Percentiles rank a stretch among this genome's conserved stretches.
Conservation (phyloP, 345 rosid genomes). For the Eucalyptus victrix region DNA sequence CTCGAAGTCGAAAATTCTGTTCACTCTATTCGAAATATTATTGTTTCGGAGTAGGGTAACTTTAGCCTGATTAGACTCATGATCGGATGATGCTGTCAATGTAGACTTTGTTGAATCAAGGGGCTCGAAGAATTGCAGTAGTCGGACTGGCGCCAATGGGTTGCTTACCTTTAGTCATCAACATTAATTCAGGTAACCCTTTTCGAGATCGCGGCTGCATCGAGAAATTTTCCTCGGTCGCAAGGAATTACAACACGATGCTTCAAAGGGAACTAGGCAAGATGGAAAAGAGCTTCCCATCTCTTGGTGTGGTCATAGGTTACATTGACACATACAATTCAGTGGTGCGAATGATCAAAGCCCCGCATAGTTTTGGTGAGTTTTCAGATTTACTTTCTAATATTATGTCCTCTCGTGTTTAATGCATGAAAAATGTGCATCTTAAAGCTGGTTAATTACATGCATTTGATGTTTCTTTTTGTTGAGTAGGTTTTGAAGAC, state of each 20-base stretch:
- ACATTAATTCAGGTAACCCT: background rate
- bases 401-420: background rate
- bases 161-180: background rate
- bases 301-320: background rate
- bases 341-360: conserved; percentile 20
- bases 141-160: background rate
- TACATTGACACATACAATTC: conserved; percentile 22
- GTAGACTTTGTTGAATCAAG: background rate
- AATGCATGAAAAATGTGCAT: background rate
- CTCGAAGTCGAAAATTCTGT: background rate
- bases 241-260: background rate
- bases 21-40: background rate
- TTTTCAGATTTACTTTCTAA: background rate
- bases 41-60: background rate
- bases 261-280: background rate
- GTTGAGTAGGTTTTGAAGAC: conserved; percentile 36
- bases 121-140: background rate
- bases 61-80: background rate
- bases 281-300: background rate
- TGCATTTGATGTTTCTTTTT: background rate
- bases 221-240: background rate
- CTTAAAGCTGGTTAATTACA: background rate
- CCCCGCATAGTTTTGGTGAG: conserved; percentile 24
- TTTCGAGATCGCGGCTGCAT: background rate
- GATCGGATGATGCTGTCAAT: background rate